Base-by-base conservation (phyloP, 768 basidiomycete species). In the Phaeotremella skinneri region DNA sequence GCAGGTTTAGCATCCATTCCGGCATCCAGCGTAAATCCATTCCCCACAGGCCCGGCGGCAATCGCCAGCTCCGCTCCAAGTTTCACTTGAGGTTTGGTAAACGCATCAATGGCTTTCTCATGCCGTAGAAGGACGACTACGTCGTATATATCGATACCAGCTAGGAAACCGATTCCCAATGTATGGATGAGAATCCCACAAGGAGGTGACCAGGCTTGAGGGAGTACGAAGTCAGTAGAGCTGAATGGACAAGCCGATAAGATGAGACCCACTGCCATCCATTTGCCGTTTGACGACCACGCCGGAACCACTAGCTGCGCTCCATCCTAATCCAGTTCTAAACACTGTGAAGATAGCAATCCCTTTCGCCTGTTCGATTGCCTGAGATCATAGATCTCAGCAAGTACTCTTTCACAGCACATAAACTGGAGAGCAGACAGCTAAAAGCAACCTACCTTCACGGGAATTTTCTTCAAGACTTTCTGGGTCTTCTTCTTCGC, bases 71-170 rank as follows among this genome's bases (percentile, higher is more conserved):
- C 49, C 16, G 31, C 30, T 11, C 43, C 51, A 27, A 37, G 23
- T 23, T 59, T 39, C 39, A 39, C 21, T 59, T 52, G 26, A 39
- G 25, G 45, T 55, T 53, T 52, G 17, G 42, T 54, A 52, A 56
- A 53, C 41, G 52, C 49, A 25, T 43, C 32, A 26, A 53, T 27
- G 25, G 52, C 52, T 16, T 25, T 34, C 39, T 53, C 31, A 20
- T 32, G 29, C 9, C 52, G 52, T 23, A 53, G 25, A 32, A 53
- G 11, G 37, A 53, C 37, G 23, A 53, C 52, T 14, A 26, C 25
- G 37, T 53, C 52, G 37, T 53, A 53, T 5, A 53, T 41, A 25
- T 53, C 52, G 30, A 53, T 53, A 25, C 52, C 52, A 20, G 43
- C 43, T 20, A 45, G 23, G 43, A 45, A 45, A 45, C 43, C 43